Percentiles rank a stretch among this genome's conserved stretches.
Evolutionary conservation across 129 eudicot genomes (phyloP).

Genomic region (Centrapalus pauciflorus): DNA sequence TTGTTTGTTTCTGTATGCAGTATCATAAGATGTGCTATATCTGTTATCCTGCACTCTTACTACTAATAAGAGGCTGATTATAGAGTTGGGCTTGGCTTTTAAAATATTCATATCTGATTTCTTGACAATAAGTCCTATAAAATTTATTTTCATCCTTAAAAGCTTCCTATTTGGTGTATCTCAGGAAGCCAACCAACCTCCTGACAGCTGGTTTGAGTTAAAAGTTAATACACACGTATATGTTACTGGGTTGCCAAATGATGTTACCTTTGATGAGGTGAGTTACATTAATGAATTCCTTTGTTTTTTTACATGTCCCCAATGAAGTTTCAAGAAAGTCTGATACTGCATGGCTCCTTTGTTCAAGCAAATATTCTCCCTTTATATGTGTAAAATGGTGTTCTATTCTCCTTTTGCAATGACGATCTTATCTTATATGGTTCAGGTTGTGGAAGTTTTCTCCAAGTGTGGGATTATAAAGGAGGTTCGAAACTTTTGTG

Average conservation of each 20-base stretch:
- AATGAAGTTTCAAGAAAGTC: neutral
- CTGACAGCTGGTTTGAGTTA: conserved; percentile 95
- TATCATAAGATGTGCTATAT: neutral
- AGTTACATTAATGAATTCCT: conserved; percentile 14
- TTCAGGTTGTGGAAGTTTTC: conserved; percentile 92
- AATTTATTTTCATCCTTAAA: neutral
- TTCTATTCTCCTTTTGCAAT: neutral
- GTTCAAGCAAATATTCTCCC: neutral
- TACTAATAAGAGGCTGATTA: neutral
- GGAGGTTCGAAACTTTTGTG: conserved; percentile 51
- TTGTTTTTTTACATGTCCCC: conserved; percentile 6
- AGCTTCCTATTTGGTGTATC: conserved; percentile 12
- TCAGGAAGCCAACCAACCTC: conserved; percentile 95
- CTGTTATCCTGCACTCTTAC: neutral
- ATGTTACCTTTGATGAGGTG: conserved; percentile 96
- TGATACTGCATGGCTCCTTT: neutral
- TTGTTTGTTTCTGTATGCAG: neutral
- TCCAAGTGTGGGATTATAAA: conserved; percentile 94
- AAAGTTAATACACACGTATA: conserved; percentile 93
- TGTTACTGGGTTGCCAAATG: conserved; percentile 91
- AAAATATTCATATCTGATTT: neutral
- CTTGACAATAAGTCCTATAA: neutral
- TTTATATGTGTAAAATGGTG: neutral
- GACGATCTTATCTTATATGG: conserved; percentile 20
- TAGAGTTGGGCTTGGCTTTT: neutral